Conservation (phyloP, 2,329 filamentous ascomycete species). For the Sporothrix mexicana region DNA sequence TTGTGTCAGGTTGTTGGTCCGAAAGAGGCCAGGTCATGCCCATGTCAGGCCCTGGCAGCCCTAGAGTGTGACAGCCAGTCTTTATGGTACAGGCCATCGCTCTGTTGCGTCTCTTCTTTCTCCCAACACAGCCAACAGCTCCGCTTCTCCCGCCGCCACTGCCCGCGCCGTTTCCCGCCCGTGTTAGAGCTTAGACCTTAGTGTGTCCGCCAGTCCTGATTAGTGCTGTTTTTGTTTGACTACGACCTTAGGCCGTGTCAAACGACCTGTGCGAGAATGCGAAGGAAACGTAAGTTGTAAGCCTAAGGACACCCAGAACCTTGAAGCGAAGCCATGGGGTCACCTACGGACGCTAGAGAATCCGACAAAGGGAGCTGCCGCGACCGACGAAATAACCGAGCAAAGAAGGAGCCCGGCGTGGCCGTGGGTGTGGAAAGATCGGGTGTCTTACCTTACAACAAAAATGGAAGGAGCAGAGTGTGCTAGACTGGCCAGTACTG, state of each 20-base stretch:
- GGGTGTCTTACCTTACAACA: not conserved
- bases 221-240: slow-evolving; percentile 15
- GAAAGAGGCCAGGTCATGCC: slow-evolving; percentile 13
- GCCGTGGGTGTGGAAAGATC: not conserved
- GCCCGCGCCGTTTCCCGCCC: slow-evolving; percentile 29
- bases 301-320: not conserved
- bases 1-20: not conserved
- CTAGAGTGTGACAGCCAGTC: slow-evolving; percentile 23
- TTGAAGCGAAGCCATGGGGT: not conserved
- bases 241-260: not conserved
- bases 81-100: not conserved
- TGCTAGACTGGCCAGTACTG: not conserved
- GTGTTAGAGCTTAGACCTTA: slow-evolving; percentile 15
- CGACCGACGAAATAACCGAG: slow-evolving; percentile 9
- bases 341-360: slow-evolving; percentile 3
- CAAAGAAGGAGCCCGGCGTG: not conserved
- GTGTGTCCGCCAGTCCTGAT: not conserved
- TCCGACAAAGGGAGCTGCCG: slow-evolving; percentile 19
- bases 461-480: not conserved
- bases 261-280: not conserved
- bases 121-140: slow-evolving; percentile 27
- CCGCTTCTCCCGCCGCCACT: slow-evolving; percentile 28
- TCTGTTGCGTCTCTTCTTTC: not conserved
- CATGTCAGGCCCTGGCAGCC: not conserved
- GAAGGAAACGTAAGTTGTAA: not conserved